These are phyloP conservation scores for Globisporangium sylvaticum DNA, from an alignment of 352 stramenopile species.

Conservation along the genomic window DNA sequence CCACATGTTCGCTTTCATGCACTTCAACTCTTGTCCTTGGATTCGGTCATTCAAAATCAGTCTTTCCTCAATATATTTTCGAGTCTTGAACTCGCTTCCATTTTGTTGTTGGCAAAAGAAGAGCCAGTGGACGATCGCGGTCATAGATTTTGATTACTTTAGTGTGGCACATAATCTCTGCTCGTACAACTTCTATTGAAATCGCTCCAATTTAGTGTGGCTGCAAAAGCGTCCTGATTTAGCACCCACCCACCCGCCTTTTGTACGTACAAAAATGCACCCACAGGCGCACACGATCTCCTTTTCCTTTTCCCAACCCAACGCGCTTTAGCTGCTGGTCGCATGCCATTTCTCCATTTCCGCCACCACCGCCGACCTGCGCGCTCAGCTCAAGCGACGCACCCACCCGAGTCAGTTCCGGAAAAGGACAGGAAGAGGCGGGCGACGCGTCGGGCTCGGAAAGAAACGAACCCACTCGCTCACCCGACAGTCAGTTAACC, in stretches of 20 bases:
- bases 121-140: too few species aligned
- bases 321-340: not conserved
- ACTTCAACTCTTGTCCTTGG: too few species aligned
- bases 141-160: not conserved
- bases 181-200: not conserved
- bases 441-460: constrained; percentile 5
- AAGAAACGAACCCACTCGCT: not conserved
- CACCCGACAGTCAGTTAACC: not conserved
- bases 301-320: too few species aligned
- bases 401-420: not conserved
- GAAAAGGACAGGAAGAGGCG: not conserved
- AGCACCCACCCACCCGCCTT: constrained; percentile 4
- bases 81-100: too few species aligned
- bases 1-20: too few species aligned
- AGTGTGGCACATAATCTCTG: not conserved
- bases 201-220: not conserved
- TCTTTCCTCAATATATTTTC: too few species aligned
- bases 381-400: not conserved
- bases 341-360: constrained; percentile 1
- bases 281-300: not conserved
- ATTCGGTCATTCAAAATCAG: too few species aligned
- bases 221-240: not conserved
- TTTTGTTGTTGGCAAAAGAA: too few species aligned
- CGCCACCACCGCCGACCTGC: not conserved
- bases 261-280: constrained; percentile 2